Evolutionary conservation across 2,329 filamentous ascomycete genomes (phyloP), one percentile per base, ranked within the genome.

Genomic region (Emergomyces africanus): DNA sequence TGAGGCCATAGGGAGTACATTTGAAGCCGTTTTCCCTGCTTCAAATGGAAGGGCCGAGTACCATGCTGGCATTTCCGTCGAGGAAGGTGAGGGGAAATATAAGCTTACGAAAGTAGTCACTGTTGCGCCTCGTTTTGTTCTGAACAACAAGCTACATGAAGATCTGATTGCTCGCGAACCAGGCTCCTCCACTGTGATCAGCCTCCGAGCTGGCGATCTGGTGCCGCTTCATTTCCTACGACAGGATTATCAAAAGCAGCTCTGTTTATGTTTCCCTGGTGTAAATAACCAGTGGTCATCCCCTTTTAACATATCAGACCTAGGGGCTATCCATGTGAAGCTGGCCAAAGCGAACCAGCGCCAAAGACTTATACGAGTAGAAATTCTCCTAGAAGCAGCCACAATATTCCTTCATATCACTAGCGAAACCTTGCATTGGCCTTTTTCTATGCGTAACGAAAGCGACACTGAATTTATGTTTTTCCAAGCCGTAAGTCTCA

Each of bases 251-350:
- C 83, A 88, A 49, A 96, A 97, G 70, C 94, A 99, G 70, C 77
- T 99, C 5, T 95, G 90, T 63, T 78, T 99, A 8, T 95, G 91
- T 72, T 96, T 95, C 71, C 89, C 91, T 0, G 94, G 92, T 0
- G 83, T 96, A 51, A 95, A 95, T 74, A 96, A 96, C 69, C 90
- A 94, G 66, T 99, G 94, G 94, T 95, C 92, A 0, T 94, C 94
- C 14, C 91, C 94, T 0, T 96, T 99, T 78, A 96, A 95, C 69
- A 96, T 99, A 67, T 91, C 91, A 0, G 94, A 97, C 68, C 81
- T 97, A 49, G 94, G 94, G 23, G 95, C 87, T 15, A 87, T 90
- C 0, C 90, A 99, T 70, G 83, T 99, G 72, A 99, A 99, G 75
- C 82, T 99, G 60, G 89, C 92, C 23, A 95, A 91, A 73, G 84